Evolutionary conservation across 352 stramenopile species (phyloP), one percentile per base, ranked within the genome.

Genomic region (Phytophthora megakarya): DNA sequence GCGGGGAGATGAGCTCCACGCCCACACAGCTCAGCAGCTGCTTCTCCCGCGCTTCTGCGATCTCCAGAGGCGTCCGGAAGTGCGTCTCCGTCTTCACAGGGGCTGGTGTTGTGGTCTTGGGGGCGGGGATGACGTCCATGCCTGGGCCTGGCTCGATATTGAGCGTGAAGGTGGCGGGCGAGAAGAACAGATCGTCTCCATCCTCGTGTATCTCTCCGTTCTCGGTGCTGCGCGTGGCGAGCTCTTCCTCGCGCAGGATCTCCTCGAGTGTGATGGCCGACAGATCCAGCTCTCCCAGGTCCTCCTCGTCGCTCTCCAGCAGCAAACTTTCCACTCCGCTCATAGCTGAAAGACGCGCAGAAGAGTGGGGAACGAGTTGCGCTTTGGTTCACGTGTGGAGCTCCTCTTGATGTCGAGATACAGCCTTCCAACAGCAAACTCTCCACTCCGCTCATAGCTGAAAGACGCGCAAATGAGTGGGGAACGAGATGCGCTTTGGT

Each of bases 21-120:
- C 81, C 80, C n/a, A 93, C 80, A 25, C 83, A 92, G 65, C 84
- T 93, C 56, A 95, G 70, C 19, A 95, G 72, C 61, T 92, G 79
- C 49, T 89, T 84, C 70, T 95, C 86, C 15, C 85, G 70, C 8
- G 86, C 83, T 50, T 93, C 84, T 3, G 86, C 86, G 39, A 95
- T 89, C 68, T 93, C 78, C 44, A 95, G 64, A 47, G 84, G 72
- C 9, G 76, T 81, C 15, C 83, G 77, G 28, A 90, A 84, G 26
- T 80, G 78, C n/a, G 42, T 61, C 28, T 67, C 50, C 1, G 46
- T 52, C 37, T 67, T 66, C 6, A n/a, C 51, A 30, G 59, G 33
- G 3, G 60, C 43, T 12, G 61, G 19, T 15, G 72, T 7, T 11
- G 50, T 13, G 11, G 52, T 5, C 32, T 61, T 67, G 9, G 43